Evolutionary conservation across 139 green algal genomes (phyloP), one percentile per base, ranked within the genome.

Genomic region (Dunaliella primolecta): DNA sequence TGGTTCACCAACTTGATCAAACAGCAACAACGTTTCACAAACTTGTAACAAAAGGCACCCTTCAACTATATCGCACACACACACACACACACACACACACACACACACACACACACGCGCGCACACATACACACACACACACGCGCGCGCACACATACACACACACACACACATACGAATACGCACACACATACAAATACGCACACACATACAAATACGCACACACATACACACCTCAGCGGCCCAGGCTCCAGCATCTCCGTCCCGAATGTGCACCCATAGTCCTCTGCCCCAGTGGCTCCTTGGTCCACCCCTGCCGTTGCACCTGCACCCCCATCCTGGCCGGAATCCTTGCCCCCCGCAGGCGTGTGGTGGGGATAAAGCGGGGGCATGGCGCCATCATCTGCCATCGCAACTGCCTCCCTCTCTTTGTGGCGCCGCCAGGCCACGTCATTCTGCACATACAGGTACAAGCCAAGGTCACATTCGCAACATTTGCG

Each of bases 371-470:
- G 64, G 30, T 46, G 38, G 20, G 83, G 79, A 55, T 80, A 84
- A 46, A 87, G 84, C 30, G 87, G 87, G n/a, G 87, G 83, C 57
- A 83, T 36, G 35, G 57, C 36, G 1, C 87, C 87, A 57, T 90
- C 81, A 36, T 90, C 87, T 3, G 84, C 87, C 37, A 81, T 20
- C 36, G 87, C 34, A 34, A 90, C 81, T 20, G 87, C 84, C 71
- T 90, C 84, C 0, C 87, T 76, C 84, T 90, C 81, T 82, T 90
- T 88, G 81, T 85, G 82, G 25, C 80, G 70, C 84, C 84, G 81
- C 37, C 79, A 83, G 36, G 37, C 79, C 23, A 36, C 77, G 3
- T 64, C 77, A 36, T 64, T 71, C 77, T 64, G 75, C 30, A 81
- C n/a, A 3, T 3, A 57, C 15, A 29, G 34, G 15, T 15, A 64